A percentile compares a stretch with the other conserved stretches of the same genome.
Evolutionary conservation across 306 rosid species (phyloP).

Genomic region (Trichosanthes cucumerina): DNA sequence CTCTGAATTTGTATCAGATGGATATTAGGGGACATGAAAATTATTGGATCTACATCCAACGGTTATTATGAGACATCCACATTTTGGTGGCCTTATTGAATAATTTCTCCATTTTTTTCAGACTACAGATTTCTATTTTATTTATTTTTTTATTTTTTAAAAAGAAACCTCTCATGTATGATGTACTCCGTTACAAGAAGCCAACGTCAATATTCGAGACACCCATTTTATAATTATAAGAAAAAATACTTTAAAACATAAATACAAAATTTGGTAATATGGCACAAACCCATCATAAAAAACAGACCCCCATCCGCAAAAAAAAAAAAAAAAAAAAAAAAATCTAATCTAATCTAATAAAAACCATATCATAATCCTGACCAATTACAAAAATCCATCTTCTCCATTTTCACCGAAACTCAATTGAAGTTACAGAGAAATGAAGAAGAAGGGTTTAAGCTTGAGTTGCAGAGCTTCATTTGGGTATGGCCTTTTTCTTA

Average conservation of each 20-base stretch:
- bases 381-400: neutral
- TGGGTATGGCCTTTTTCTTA: slow-evolving; percentile 9
- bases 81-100: too few relatives aligned
- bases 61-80: too few relatives aligned
- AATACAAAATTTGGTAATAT: neutral
- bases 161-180: neutral
- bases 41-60: too few relatives aligned
- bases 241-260: neutral
- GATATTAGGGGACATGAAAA: too few relatives aligned
- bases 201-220: neutral
- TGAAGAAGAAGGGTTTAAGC: neutral
- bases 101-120: too few relatives aligned
- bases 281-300: neutral
- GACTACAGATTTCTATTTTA: neutral
- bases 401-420: neutral
- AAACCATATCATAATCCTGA: neutral
- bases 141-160: too few relatives aligned
- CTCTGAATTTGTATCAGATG: too few relatives aligned
- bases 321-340: neutral
- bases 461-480: neutral
- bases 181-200: neutral
- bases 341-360: neutral
- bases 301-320: neutral
- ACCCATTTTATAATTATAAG: neutral
- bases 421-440: neutral